A percentile compares a stretch with the other conserved stretches of the same genome.
Conservation (phyloP, 1,284 basidiomycete species). For the Xerocomus amazonicus region DNA sequence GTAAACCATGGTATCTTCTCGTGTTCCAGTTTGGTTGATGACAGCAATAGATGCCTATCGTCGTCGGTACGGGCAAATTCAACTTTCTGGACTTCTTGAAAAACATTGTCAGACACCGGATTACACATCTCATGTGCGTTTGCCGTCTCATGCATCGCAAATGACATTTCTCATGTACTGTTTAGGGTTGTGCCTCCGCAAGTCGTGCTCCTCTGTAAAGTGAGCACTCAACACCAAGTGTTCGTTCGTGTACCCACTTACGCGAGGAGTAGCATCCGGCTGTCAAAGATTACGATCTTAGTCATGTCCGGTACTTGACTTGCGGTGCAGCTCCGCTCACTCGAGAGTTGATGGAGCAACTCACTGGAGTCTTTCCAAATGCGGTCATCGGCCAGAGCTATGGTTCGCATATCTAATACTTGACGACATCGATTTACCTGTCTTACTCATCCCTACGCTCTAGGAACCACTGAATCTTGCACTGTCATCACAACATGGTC, state of each 20-base stretch:
- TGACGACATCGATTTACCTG: background rate
- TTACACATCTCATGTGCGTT: slow-evolving; percentile 50
- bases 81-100: slow-evolving; percentile 50
- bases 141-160: slow-evolving; percentile 5
- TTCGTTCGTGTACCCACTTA: slow-evolving; percentile 7
- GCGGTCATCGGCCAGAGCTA: slow-evolving; percentile 48
- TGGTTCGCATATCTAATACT: slow-evolving; percentile 32
- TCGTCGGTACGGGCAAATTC: slow-evolving; percentile 50
- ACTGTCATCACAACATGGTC: slow-evolving; percentile 36
- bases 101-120: slow-evolving; percentile 49
- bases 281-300: slow-evolving; percentile 53
- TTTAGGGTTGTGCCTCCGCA: slow-evolving; percentile 51
- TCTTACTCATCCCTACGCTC: background rate
- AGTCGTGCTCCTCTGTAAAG: slow-evolving; percentile 58
- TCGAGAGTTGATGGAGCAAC: slow-evolving; percentile 44
- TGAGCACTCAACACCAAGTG: slow-evolving; percentile 25
- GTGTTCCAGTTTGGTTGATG: slow-evolving; percentile 1
- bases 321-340: slow-evolving; percentile 63
- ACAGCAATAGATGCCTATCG: slow-evolving; percentile 38
- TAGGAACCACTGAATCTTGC: slow-evolving; percentile 44
- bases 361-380: slow-evolving; percentile 45
- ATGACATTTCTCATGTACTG: slow-evolving; percentile 10
- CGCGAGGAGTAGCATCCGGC: slow-evolving; percentile 43
- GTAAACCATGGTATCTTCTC: background rate
- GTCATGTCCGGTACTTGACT: slow-evolving; percentile 46